A percentile compares a stretch with the other conserved stretches of the same genome.
phyloP scores from a whole-genome alignment of 2,329 filamentous ascomycete genomes.

The Chrysoporthe puriensis region DNA sequence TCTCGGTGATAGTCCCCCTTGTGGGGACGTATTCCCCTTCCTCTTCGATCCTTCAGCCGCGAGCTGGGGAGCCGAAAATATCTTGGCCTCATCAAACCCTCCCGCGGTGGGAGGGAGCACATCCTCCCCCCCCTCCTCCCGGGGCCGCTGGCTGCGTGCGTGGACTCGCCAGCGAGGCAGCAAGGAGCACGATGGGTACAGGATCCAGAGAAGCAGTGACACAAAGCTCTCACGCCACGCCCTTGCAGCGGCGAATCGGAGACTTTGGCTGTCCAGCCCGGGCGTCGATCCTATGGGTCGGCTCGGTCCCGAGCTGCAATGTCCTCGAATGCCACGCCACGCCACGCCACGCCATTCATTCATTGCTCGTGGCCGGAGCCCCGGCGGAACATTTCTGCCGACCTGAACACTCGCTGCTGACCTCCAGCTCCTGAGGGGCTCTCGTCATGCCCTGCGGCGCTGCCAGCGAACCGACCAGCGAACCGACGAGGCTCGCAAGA shows the following conservation, averaged over 20 bases:
- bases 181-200: neutral
- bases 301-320: slow-evolving; percentile 3
- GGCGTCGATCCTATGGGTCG: slow-evolving; percentile 5
- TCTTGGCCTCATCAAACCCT: neutral
- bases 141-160: no score
- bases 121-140: no score
- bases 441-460: no score
- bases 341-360: no score
- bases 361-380: neutral
- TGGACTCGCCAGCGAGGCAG: no score
- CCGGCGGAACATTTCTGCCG: slow-evolving; percentile 1
- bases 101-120: neutral
- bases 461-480: no score
- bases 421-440: neutral
- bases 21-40: neutral
- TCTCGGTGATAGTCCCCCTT: neutral
- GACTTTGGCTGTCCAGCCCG: neutral
- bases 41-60: neutral
- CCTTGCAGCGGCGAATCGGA: neutral
- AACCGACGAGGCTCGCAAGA: no score
- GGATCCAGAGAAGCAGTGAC: neutral
- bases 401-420: neutral
- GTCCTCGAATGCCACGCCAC: neutral
- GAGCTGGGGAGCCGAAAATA: neutral
- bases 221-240: no score